Evolutionary conservation across 2,329 filamentous ascomycete genomes (phyloP).

Genomic region (Aspergillus cejpii): DNA sequence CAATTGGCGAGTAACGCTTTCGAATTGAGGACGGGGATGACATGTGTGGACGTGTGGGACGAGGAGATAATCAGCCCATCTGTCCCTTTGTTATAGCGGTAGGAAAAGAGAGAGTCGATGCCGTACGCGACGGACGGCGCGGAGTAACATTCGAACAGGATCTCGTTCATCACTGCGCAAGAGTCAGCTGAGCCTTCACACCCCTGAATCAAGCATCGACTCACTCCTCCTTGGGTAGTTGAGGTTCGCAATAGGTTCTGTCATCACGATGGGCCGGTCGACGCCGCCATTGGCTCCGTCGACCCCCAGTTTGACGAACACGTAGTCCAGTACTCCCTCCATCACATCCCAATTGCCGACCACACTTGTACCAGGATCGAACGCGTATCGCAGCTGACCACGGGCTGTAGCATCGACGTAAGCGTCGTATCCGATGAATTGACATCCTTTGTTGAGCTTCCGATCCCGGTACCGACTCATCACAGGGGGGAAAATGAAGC

Average conservation of each 20-base stretch:
- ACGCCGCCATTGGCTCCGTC: slow-evolving; percentile 66
- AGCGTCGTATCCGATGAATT: slow-evolving; percentile 85
- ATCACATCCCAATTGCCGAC: slow-evolving; percentile 97
- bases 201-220: slow-evolving; percentile 26
- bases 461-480: slow-evolving; percentile 94
- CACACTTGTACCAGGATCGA: slow-evolving; percentile 83
- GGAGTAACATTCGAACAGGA: slow-evolving; percentile 91
- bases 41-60: slow-evolving; percentile 86
- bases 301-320: slow-evolving; percentile 88
- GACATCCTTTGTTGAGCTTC: slow-evolving; percentile 84
- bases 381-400: slow-evolving; percentile 82
- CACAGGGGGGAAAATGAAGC: slow-evolving; percentile 74
- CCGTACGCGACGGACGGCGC: slow-evolving; percentile 87
- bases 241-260: slow-evolving; percentile 86
- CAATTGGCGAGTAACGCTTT: slow-evolving; percentile 80
- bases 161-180: slow-evolving; percentile 83
- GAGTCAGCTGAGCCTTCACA: slow-evolving; percentile 15
- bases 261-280: slow-evolving; percentile 87
- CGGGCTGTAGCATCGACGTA: slow-evolving; percentile 90
- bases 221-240: slow-evolving; percentile 80
- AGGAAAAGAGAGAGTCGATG: slow-evolving; percentile 94
- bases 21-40: slow-evolving; percentile 85
- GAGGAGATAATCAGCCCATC: slow-evolving; percentile 87
- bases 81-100: slow-evolving; percentile 79
- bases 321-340: slow-evolving; percentile 89